A percentile compares a stretch with the other conserved stretches of the same genome.
These are phyloP conservation scores for Cephaloascus albidus DNA, from an alignment of 805 yeast species.

Conservation along the genomic window DNA sequence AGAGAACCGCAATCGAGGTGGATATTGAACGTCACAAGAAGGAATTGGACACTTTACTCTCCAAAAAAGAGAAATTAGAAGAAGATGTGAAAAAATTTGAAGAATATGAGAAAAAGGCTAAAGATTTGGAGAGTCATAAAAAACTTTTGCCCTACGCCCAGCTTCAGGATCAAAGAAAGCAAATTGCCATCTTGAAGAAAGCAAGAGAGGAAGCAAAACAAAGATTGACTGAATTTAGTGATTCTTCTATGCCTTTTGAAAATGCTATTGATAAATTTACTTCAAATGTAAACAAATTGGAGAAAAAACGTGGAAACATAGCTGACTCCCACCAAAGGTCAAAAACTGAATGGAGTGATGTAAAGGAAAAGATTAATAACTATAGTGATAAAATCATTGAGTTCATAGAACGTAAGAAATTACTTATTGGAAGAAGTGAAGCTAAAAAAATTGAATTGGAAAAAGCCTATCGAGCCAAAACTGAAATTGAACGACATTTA, in stretches of 20 bases:
- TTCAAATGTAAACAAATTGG: not conserved
- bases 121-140: conserved; percentile 25
- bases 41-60: conserved; percentile 20
- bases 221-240: conserved; percentile 16
- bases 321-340: not conserved
- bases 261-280: conserved; percentile 1
- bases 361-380: conserved; percentile 5
- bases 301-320: not conserved
- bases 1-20: conserved; percentile 15
- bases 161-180: conserved; percentile 23
- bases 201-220: conserved; percentile 25
- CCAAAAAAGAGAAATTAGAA: conserved; percentile 27
- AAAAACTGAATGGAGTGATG: not conserved
- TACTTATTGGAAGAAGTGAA: conserved; percentile 5
- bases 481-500: conserved; percentile 4
- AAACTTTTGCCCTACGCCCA: conserved; percentile 31
- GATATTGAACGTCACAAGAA: conserved; percentile 17
- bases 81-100: conserved; percentile 37
- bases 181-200: conserved; percentile 19
- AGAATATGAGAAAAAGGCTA: conserved; percentile 34
- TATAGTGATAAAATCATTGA: conserved; percentile 14
- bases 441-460: conserved; percentile 6
- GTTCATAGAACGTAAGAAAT: conserved; percentile 8
- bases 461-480: conserved; percentile 12
- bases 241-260: conserved; percentile 15